Conservation (phyloP, 139 green algal species). For the Chlorella sp. region DNA sequence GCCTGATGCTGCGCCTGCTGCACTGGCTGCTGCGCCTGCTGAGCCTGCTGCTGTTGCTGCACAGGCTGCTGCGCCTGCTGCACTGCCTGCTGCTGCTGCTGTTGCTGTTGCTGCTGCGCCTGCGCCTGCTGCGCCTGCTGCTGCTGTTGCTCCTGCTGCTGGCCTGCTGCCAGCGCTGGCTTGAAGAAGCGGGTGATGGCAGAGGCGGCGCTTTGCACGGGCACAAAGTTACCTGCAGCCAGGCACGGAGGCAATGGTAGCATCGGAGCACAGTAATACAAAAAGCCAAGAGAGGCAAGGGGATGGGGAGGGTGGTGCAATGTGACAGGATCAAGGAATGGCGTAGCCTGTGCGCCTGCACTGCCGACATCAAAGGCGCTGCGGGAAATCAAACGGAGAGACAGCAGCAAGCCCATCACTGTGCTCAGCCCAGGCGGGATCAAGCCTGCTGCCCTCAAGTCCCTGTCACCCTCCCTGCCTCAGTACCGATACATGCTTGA, state of each 20-base stretch:
- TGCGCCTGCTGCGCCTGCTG: neutral
- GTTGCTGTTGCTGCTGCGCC: no score
- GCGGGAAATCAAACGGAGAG: no score
- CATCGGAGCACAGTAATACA: neutral
- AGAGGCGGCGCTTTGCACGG: conserved; percentile 52
- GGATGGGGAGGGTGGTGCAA: neutral
- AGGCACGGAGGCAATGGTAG: neutral
- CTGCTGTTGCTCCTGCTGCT: neutral
- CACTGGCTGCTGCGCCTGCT: neutral
- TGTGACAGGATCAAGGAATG: neutral
- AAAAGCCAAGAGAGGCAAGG: neutral
- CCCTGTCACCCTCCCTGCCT: no score
- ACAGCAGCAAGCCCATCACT: no score
- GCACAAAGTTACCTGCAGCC: conserved; percentile 57
- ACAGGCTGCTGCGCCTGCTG: no score
- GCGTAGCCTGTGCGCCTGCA: neutral
- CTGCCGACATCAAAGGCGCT: no score
- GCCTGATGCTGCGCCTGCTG: neutral
- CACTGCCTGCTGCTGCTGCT: no score
- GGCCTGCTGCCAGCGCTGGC: neutral
- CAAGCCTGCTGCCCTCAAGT: no score
- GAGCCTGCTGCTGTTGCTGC: no score
- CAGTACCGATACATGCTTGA: no score
- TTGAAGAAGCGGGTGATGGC: conserved; percentile 63
- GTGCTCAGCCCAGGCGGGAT: no score